Evolutionary conservation across 1,139 yeast genomes (phyloP).

Genomic region (Diutina pseudorugosa): DNA sequence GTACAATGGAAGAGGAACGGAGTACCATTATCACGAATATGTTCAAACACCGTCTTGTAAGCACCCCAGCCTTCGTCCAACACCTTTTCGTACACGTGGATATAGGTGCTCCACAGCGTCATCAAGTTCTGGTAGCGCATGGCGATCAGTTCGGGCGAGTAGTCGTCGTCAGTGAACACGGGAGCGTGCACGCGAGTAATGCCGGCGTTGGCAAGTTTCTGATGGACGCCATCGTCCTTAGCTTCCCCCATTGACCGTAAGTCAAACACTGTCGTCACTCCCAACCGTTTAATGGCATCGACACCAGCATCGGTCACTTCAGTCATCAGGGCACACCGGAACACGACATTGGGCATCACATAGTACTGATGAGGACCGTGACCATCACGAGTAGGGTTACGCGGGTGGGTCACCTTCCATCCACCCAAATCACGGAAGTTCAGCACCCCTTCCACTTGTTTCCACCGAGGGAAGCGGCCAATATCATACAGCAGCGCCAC

Average conservation of each 20-base stretch:
- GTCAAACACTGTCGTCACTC: constrained; percentile 52
- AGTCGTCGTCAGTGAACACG: constrained; percentile 41
- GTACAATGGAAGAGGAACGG: constrained; percentile 65
- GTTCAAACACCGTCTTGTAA: constrained; percentile 36
- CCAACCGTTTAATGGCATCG: constrained; percentile 25
- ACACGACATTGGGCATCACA: constrained; percentile 46
- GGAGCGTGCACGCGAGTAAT: constrained; percentile 48
- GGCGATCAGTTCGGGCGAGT: constrained; percentile 58
- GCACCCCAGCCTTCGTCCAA: constrained; percentile 34
- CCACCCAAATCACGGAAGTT: constrained; percentile 83
- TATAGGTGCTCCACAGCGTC: constrained; percentile 54
- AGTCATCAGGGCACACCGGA: constrained; percentile 53
- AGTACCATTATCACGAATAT: constrained; percentile 38
- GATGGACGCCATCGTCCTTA: constrained; percentile 34
- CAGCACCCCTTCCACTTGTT: constrained; percentile 45
- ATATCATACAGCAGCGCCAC: constrained; percentile 23
- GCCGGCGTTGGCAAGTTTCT: constrained; percentile 18
- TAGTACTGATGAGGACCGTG: constrained; percentile 11
- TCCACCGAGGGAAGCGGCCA: constrained; percentile 25
- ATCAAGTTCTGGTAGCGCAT: constrained; percentile 42
- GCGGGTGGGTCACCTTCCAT: constrained; percentile 34
- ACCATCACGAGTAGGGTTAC: constrained; percentile 10
- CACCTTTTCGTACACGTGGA: constrained; percentile 51
- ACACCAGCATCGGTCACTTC: constrained; percentile 37
- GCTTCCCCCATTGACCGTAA: constrained; percentile 56